A percentile compares a stretch with the other conserved stretches of the same genome.
These are phyloP conservation scores for Begonia loranthoides DNA, from an alignment of 306 rosid genomes.

Conservation along the genomic window DNA sequence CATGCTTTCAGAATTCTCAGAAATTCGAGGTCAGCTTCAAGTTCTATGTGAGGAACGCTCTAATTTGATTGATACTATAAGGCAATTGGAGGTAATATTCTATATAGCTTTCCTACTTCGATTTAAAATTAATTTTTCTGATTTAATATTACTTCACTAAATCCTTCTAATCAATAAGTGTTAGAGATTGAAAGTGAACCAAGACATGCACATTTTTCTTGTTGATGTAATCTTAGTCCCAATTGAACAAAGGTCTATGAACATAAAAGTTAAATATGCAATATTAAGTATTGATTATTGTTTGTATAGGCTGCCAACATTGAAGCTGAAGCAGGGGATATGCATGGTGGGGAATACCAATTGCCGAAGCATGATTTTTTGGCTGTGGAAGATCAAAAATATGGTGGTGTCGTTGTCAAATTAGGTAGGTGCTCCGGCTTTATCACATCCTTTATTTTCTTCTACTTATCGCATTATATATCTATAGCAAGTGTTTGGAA, in stretches of 20 bases:
- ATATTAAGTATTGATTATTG: no score
- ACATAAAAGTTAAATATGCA: no score
- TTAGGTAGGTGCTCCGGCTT: constrained; percentile 11
- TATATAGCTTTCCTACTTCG: no score
- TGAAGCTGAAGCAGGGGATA: constrained; percentile 70
- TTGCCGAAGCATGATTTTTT: constrained; percentile 72
- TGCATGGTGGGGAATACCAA: constrained; percentile 65
- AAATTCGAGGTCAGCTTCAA: constrained; percentile 47
- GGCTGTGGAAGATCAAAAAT: constrained; percentile 65
- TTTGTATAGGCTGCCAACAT: constrained; percentile 67
- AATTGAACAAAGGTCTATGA: no score
- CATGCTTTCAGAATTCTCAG: constrained; percentile 70
- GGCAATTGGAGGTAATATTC: constrained; percentile 72
- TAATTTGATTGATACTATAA: constrained; percentile 60
- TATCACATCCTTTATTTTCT: not conserved
- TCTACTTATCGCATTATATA: not conserved
- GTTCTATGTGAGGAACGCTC: constrained; percentile 59
- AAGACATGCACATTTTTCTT: no score
- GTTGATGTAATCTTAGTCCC: no score
- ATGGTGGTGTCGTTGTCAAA: constrained; percentile 44
- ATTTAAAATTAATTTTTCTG: not conserved
- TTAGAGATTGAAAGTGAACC: no score
- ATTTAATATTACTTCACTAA: constrained; percentile 5
- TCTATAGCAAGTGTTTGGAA: not conserved
- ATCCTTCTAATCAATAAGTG: no score